Percentiles rank a stretch among this genome's conserved stretches.
Conservation (phyloP, 202 grass and related monocot genomes). For the Carex arenaria region DNA sequence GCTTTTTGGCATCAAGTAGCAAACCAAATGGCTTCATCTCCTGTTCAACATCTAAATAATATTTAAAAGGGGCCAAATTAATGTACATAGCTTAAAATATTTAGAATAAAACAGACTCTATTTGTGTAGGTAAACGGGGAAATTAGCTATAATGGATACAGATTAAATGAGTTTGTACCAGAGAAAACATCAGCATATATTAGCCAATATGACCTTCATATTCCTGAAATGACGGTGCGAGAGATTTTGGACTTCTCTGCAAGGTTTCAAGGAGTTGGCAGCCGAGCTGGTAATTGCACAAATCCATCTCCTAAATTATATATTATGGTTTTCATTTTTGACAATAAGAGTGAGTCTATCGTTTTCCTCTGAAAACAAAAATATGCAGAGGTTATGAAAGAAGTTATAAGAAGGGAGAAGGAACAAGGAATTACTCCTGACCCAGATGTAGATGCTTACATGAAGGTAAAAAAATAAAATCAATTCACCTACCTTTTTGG, state of each 20-base stretch:
- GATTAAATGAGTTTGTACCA: slow-evolving; percentile 63
- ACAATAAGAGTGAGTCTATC: not conserved
- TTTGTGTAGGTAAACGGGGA: slow-evolving; percentile 47
- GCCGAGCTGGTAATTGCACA: slow-evolving; percentile 43
- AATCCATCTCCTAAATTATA: not conserved
- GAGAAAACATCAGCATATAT: slow-evolving; percentile 81
- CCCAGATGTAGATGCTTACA: slow-evolving; percentile 68
- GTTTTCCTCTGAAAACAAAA: not conserved
- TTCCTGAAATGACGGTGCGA: slow-evolving; percentile 82
- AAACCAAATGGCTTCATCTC: not conserved
- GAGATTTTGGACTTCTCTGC: slow-evolving; percentile 84
- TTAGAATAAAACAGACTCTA: not conserved
- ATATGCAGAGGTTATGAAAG: slow-evolving; percentile 57
- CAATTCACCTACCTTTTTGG: not conserved
- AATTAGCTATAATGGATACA: slow-evolving; percentile 66
- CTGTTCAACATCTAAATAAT: not conserved
- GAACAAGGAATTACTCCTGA: slow-evolving; percentile 61
- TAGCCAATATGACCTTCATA: slow-evolving; percentile 74
- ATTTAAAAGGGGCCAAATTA: not conserved
- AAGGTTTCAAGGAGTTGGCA: slow-evolving; percentile 86
- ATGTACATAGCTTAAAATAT: not conserved
- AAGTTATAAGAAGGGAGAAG: slow-evolving; percentile 71
- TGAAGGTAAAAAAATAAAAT: slow-evolving; percentile 54
- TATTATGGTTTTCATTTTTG: not conserved
- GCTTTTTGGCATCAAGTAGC: not conserved